Conservation (phyloP, 176 grass and related monocot genomes). For the Chloris gayana region DNA sequence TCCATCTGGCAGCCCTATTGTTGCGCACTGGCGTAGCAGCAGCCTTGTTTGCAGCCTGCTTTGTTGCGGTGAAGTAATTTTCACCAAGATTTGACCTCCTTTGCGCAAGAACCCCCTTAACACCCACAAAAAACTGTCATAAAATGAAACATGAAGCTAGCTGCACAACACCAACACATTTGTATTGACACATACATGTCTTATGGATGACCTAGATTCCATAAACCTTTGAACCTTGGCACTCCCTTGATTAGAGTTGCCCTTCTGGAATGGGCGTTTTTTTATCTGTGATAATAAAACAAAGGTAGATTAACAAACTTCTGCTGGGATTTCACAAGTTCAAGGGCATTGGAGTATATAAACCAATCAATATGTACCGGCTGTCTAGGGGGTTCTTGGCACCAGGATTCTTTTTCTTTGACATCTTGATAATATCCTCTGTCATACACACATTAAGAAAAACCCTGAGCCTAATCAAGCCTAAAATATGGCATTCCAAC, state of each 20-base stretch:
- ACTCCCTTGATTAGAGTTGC: conserved; percentile 52
- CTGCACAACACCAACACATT: neutral
- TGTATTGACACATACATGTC: conserved; percentile 64
- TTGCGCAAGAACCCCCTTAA: conserved; percentile 76
- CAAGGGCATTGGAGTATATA: conserved; percentile 13
- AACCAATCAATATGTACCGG: conserved; percentile 54
- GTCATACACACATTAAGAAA: conserved; percentile 3
- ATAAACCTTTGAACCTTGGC: conserved; percentile 64
- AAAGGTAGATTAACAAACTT: neutral
- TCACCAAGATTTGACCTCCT: conserved; percentile 82
- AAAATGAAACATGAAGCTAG: conserved; percentile 17
- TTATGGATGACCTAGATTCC: conserved; percentile 79
- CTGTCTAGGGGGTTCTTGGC: conserved; percentile 60
- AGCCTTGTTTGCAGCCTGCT: conserved; percentile 65
- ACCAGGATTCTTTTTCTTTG: conserved; percentile 79
- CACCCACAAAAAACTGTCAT: conserved; percentile 28
- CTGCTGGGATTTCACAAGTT: neutral
- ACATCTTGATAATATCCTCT: conserved; percentile 99
- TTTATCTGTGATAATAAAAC: conserved; percentile 59
- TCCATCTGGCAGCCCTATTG: conserved; percentile 54
- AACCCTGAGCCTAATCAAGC: neutral
- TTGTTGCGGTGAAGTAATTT: conserved; percentile 68
- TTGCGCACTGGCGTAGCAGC: conserved; percentile 56
- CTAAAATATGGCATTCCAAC: neutral
- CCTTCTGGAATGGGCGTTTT: conserved; percentile 65